Percentiles rank a stretch among this genome's conserved stretches.
These are phyloP conservation scores for Beta lomatogona DNA, from an alignment of 179 eudicot genomes.

Conservation along the genomic window DNA sequence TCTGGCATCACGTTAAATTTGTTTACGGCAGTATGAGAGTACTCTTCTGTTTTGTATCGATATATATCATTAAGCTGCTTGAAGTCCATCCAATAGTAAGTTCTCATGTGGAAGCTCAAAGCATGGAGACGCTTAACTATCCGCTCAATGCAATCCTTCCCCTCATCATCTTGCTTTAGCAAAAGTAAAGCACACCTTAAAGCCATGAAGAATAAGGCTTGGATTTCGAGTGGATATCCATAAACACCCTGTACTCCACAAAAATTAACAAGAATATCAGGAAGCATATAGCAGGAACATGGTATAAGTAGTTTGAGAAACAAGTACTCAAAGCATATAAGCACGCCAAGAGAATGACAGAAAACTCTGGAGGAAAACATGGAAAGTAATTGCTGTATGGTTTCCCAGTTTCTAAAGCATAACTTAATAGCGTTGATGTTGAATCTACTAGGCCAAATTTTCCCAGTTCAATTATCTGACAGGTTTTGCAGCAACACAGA, in stretches of 20 bases:
- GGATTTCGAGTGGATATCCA: constrained; percentile 92
- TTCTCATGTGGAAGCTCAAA: constrained; percentile 88
- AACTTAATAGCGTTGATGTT: background rate
- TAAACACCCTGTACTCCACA: constrained; percentile 53
- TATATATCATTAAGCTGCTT: constrained; percentile 86
- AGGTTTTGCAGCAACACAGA: background rate
- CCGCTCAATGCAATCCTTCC: constrained; percentile 64
- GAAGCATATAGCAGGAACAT: background rate
- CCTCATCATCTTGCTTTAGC: constrained; percentile 75
- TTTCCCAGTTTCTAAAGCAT: background rate
- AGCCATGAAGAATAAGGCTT: constrained; percentile 95
- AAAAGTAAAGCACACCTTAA: constrained; percentile 62
- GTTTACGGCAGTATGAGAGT: constrained; percentile 93
- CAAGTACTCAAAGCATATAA: constrained; percentile 2
- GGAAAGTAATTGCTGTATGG: background rate
- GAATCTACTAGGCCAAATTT: background rate
- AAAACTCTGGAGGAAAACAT: background rate
- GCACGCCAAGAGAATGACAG: no score
- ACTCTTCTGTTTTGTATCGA: constrained; percentile 88
- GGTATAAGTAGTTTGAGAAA: background rate
- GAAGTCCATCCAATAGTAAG: constrained; percentile 81
- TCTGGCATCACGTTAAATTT: constrained; percentile 90
- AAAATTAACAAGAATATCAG: constrained; percentile 7
- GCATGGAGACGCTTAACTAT: constrained; percentile 80
- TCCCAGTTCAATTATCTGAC: background rate